Base-by-base conservation (phyloP, 345 rosid genomes). In the Geranium brycei region DNA sequence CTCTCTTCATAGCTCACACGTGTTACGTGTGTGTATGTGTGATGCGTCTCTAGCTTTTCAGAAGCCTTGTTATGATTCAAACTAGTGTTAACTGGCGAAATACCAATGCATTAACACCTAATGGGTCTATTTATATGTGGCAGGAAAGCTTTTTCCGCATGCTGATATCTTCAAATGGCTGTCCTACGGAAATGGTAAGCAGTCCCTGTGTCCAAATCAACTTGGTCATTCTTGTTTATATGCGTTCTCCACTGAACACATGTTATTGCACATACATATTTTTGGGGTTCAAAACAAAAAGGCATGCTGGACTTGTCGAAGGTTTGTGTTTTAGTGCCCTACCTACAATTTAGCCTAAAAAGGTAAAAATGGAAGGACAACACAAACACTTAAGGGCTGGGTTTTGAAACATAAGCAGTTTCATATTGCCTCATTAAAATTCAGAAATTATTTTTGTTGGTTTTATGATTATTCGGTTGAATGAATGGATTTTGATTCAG, bases 101-200 rank as follows among this genome's bases (percentile, higher is more conserved):
- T 0, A 35, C 41, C 41, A 0, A 35, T 35, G 41, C 41, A 1
- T 35, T 3, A 4, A 35, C 41, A 35, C 41, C 41, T 35, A 47
- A 47, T 47, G 53, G 53, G 53, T 47, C 0, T 13, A 10, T 67
- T 57, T 31, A 40, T 64, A 58, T 59, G 3, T 47, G 77, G 75
- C 96, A 92, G 98, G 88, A 63, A 89, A 82, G 71, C 78, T 83
- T 28, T 92, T 92, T 74, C 97, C 98, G 65, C 72, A 83, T 79
- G 74, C 73, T 31, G 96, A 92, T 71, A 78, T 89, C 28, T 73
- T 86, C 77, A 89, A 83, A 72, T 92, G 97, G 96, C 74, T 89
- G 83, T 89, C 82, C 47, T 89, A 92, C 55, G 98, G 97, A 69
- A 83, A 93, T 62, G 97, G 98, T 89, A 77, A 73, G 60, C 10